Evolutionary conservation across 2,329 filamentous ascomycete species (phyloP).

Genomic region (Myriosclerotinia curreyana): DNA sequence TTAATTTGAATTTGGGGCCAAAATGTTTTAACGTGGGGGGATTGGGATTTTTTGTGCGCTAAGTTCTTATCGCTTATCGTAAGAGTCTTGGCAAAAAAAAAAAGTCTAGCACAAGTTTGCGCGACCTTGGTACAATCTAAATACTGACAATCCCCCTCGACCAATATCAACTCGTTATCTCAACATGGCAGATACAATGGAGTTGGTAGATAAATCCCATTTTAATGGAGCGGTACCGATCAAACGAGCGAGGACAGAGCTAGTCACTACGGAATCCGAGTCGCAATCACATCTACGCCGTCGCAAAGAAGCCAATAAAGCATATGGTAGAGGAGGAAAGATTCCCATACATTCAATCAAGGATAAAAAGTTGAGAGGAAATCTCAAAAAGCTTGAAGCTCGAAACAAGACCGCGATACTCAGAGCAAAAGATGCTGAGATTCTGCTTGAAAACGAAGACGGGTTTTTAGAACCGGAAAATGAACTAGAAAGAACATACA

Average conservation of each 20-base stretch:
- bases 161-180: neutral
- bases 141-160: neutral
- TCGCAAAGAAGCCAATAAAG: slow-evolving; percentile 62
- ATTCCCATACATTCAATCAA: slow-evolving; percentile 71
- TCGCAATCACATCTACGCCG: slow-evolving; percentile 43
- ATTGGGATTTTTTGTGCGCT: slow-evolving; percentile 24
- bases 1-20: slow-evolving; percentile 8
- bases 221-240: slow-evolving; percentile 55
- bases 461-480: slow-evolving; percentile 87
- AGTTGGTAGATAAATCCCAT: slow-evolving; percentile 26
- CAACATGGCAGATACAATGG: slow-evolving; percentile 27
- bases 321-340: slow-evolving; percentile 79
- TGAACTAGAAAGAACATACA: slow-evolving; percentile 88
- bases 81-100: slow-evolving; percentile 17
- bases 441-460: slow-evolving; percentile 79
- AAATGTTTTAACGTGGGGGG: slow-evolving; percentile 16
- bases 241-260: slow-evolving; percentile 49
- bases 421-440: slow-evolving; percentile 91
- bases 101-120: slow-evolving; percentile 17
- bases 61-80: slow-evolving; percentile 24
- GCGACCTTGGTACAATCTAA: slow-evolving; percentile 3
- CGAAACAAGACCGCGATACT: slow-evolving; percentile 80
- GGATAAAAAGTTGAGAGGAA: slow-evolving; percentile 86
- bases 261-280: slow-evolving; percentile 39
- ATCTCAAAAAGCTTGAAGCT: slow-evolving; percentile 71